Conservation (phyloP, 805 yeast genomes). For the Kodamaea laetipori region DNA sequence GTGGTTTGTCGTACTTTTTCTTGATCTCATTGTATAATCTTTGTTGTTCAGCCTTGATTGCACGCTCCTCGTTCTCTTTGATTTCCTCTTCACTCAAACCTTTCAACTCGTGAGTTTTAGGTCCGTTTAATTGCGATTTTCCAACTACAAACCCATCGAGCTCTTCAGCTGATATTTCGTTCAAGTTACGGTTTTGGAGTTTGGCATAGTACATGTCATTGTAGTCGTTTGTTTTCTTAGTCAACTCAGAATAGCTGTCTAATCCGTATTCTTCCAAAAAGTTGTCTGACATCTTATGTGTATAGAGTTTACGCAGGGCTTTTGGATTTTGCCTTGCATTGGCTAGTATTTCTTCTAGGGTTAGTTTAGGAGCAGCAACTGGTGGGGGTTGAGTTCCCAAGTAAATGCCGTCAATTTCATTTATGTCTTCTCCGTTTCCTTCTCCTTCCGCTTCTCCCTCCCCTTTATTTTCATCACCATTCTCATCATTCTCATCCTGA, state of each 20-base stretch:
- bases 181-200: conserved; percentile 21
- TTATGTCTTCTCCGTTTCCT: conserved; percentile 11
- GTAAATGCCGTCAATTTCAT: conserved; percentile 37
- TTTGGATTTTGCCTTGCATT: conserved; percentile 3
- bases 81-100: conserved; percentile 31
- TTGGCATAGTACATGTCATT: conserved; percentile 24
- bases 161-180: conserved; percentile 27
- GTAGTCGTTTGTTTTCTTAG: conserved; percentile 29
- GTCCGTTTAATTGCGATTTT: conserved; percentile 17
- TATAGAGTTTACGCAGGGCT: conserved; percentile 31
- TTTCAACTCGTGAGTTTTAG: conserved; percentile 14
- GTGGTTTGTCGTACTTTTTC: conserved; percentile 24
- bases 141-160: conserved; percentile 43
- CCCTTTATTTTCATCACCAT: conserved; percentile 12
- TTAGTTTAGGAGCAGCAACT: conserved; percentile 2
- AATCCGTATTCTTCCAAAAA: conserved; percentile 44
- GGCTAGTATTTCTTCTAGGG: conserved; percentile 10
- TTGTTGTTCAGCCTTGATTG: conserved; percentile 27
- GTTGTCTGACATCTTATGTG: conserved; percentile 31
- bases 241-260: conserved; percentile 31
- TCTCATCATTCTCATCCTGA: conserved; percentile 17
- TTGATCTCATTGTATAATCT: conserved; percentile 33
- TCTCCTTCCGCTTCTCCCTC: conserved; percentile 14
- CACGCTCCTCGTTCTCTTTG: conserved; percentile 26
- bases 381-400: conserved; percentile 28